Percentiles rank a stretch among this genome's conserved stretches.
Conservation (phyloP, 441 rosid genomes). For the Iberis amara region DNA sequence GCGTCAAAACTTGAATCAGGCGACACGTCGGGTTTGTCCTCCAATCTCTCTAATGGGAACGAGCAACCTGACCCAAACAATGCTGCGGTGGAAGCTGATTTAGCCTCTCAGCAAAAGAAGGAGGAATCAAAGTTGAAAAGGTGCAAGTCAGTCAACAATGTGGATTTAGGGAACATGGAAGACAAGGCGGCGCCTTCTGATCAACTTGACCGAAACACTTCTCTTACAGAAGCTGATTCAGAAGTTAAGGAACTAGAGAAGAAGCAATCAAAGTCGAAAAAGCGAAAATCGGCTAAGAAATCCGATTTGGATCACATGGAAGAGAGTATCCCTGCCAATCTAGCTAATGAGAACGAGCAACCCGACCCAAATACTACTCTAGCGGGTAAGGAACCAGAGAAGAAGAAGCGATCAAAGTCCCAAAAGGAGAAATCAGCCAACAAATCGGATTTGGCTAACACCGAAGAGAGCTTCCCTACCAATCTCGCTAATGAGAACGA, state of each 20-base stretch:
- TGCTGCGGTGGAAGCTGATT: slow-evolving; percentile 1
- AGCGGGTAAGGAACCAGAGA: slow-evolving; percentile 11
- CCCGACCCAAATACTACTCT: slow-evolving; percentile 5
- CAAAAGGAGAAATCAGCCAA: not conserved
- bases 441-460: too few relatives aligned
- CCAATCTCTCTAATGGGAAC: slow-evolving; percentile 13
- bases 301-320: too few relatives aligned
- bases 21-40: slow-evolving; percentile 2
- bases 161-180: too few relatives aligned
- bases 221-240: too few relatives aligned
- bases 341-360: slow-evolving; percentile 1
- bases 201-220: not conserved
- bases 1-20: slow-evolving; percentile 26
- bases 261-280: slow-evolving; percentile 27
- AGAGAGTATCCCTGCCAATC: slow-evolving; percentile 8
- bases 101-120: not conserved
- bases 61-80: slow-evolving; percentile 11
- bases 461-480: too few relatives aligned
- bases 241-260: slow-evolving; percentile 16
- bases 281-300: slow-evolving; percentile 14
- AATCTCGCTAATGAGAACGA: not conserved
- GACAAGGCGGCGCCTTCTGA: not conserved
- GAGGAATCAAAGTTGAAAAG: slow-evolving; percentile 8
- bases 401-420: too few relatives aligned
- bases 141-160: slow-evolving; percentile 2